phyloP scores from a whole-genome alignment of 2,329 filamentous ascomycete genomes.

The Laburnicola sp. region DNA sequence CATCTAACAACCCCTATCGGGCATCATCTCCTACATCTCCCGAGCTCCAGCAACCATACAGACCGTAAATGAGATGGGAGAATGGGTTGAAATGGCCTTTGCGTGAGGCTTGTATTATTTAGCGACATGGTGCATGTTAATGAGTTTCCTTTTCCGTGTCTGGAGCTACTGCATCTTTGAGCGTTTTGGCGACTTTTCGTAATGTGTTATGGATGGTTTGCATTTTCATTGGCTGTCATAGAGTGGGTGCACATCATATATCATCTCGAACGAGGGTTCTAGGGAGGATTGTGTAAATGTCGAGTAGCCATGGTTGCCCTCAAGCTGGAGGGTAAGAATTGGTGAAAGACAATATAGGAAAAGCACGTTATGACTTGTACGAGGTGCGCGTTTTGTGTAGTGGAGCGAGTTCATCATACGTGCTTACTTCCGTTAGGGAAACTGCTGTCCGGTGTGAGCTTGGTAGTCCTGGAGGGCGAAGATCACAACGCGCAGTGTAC shows the following conservation, averaged over 20 bases:
- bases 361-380: neutral
- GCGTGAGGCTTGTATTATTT: slow-evolving; percentile 2
- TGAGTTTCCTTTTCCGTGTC: slow-evolving; percentile 10
- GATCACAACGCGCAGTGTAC: no score
- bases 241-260: neutral
- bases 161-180: neutral
- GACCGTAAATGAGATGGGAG: slow-evolving; percentile 3
- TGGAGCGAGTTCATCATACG: no score
- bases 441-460: no score
- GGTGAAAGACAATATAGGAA: neutral
- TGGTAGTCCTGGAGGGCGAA: no score
- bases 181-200: neutral
- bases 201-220: neutral
- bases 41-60: slow-evolving; percentile 10
- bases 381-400: neutral
- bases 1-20: slow-evolving; percentile 23
- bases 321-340: no score
- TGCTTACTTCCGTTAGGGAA: no score
- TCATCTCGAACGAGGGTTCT: neutral
- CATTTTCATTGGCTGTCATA: neutral
- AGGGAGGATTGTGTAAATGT: neutral
- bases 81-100: neutral
- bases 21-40: slow-evolving; percentile 4
- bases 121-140: slow-evolving; percentile 8
- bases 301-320: neutral